phyloP scores from a whole-genome alignment of 2,329 filamentous ascomycete species.

The Pseudogymnoascus sp. region DNA sequence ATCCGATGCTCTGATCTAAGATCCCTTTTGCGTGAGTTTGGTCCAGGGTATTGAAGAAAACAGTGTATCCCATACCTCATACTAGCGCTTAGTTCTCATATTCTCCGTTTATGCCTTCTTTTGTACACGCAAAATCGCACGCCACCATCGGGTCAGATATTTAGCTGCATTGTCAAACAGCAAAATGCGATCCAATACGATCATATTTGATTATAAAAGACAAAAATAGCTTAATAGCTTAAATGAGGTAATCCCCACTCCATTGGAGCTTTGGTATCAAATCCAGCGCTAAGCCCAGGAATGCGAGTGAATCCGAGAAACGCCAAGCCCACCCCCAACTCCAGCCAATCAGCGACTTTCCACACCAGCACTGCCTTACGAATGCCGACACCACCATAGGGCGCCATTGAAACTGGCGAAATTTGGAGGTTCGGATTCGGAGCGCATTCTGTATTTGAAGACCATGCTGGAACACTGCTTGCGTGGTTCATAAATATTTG shows the following conservation, averaged over 20 bases:
- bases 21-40: too few species aligned
- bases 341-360: not conserved
- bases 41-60: not conserved
- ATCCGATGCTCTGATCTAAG: too few species aligned
- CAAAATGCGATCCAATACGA: not conserved
- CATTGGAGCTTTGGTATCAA: not conserved
- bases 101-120: not conserved
- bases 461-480: not conserved
- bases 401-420: not conserved
- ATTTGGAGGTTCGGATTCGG: not conserved
- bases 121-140: not conserved
- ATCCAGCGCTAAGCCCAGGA: not conserved
- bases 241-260: not conserved
- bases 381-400: not conserved
- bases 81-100: not conserved
- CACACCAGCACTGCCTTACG: not conserved
- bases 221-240: slow-evolving; percentile 1
- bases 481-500: not conserved
- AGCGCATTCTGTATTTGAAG: slow-evolving; percentile 7
- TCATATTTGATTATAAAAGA: not conserved
- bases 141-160: not conserved
- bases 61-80: not conserved
- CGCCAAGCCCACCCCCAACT: not conserved
- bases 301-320: not conserved
- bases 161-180: not conserved